phyloP scores from a whole-genome alignment of 139 green algal genomes.

The Auxenochlorella pyrenoidosa region DNA sequence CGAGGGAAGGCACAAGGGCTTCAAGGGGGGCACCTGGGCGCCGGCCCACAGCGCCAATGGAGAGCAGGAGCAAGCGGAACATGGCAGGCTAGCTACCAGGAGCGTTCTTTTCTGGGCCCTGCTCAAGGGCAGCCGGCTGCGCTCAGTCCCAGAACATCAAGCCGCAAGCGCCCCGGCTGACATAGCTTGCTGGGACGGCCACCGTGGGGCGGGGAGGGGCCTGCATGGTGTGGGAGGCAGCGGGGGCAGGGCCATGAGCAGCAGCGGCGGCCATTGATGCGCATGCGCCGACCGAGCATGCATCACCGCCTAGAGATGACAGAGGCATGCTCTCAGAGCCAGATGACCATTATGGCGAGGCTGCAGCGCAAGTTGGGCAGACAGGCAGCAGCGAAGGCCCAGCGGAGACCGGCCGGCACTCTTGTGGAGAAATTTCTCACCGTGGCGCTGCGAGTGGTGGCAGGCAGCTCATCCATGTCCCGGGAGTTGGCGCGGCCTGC shows the following conservation, averaged over 20 bases:
- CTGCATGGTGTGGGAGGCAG: background rate
- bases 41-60: too few species aligned
- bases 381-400: background rate
- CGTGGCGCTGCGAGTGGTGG: background rate
- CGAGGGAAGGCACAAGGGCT: too few species aligned
- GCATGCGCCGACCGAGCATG: too few species aligned
- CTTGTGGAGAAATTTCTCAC: background rate
- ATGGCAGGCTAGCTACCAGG: background rate
- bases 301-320: background rate
- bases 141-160: constrained; percentile 7
- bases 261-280: too few species aligned
- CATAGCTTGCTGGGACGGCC: background rate
- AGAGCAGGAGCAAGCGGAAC: background rate
- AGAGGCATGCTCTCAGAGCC: background rate
- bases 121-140: background rate
- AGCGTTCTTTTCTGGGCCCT: background rate
- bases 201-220: background rate
- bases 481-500: background rate
- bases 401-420: background rate
- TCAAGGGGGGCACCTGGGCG: too few species aligned
- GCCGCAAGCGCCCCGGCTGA: background rate
- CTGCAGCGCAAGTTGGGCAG: background rate
- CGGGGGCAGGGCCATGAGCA: background rate
- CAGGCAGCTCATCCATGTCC: background rate
- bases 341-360: background rate